Conservation (phyloP, 148 eudicot genomes). For the Rhododendron mucronatum region DNA sequence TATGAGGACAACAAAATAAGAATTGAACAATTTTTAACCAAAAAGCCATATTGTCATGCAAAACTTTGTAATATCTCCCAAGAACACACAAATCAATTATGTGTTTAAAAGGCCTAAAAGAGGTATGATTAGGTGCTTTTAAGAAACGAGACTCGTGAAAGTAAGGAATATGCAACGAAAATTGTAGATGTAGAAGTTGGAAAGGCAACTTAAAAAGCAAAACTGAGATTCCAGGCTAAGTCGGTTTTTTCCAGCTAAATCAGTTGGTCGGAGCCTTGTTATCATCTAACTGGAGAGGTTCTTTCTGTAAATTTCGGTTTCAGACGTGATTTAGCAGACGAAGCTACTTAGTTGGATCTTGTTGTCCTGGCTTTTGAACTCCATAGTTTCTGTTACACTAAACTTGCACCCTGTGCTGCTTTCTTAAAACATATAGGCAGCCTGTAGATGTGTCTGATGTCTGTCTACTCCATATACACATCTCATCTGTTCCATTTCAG, state of each 20-base stretch:
- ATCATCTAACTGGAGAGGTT: not conserved
- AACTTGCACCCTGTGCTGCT: not conserved
- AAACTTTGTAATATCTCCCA: not conserved
- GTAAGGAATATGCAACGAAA: not conserved
- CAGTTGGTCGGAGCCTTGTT: not conserved
- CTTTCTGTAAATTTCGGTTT: not conserved
- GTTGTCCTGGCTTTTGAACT: not conserved
- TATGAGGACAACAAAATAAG: not conserved
- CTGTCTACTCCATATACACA: not conserved
- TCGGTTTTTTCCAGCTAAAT: not conserved
- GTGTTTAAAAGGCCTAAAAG: not conserved
- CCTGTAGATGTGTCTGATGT: not conserved
- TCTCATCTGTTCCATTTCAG: not conserved
- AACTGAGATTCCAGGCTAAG: not conserved
- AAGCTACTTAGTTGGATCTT: not conserved
- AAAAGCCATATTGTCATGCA: not conserved
- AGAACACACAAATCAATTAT: not conserved
- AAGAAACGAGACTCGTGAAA: not conserved
- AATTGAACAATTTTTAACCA: not conserved
- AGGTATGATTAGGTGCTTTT: not conserved
- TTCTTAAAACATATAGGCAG: not conserved
- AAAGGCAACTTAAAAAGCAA: not conserved
- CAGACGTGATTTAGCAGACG: not conserved
- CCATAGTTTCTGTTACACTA: not conserved
- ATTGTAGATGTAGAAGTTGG: not conserved